These are phyloP conservation scores for Pulicaria dysenterica DNA, from an alignment of 129 eudicot genomes.

Conservation along the genomic window DNA sequence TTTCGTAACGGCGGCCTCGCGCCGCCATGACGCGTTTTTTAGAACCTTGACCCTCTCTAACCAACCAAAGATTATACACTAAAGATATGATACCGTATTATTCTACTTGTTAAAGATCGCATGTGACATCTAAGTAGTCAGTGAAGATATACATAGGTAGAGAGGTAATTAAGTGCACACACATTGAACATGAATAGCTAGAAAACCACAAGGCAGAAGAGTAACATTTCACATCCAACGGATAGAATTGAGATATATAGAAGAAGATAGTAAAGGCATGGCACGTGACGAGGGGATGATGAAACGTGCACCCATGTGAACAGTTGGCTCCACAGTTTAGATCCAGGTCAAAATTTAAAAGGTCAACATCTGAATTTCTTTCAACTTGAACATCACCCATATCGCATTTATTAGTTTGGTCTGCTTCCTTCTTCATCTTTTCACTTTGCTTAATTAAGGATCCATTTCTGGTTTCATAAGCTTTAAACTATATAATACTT, in stretches of 20 bases:
- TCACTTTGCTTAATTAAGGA: background rate
- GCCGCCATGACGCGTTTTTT: too few relatives aligned
- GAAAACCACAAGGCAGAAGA: too few relatives aligned
- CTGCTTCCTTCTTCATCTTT: background rate
- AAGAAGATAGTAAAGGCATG: slow-evolving; percentile 23
- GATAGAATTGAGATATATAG: background rate
- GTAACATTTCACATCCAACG: slow-evolving; percentile 8
- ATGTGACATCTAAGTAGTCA: too few relatives aligned
- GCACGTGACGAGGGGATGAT: slow-evolving; percentile 30
- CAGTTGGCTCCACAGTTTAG: slow-evolving; percentile 20
- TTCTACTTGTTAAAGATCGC: too few relatives aligned
- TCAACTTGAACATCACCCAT: slow-evolving; percentile 17
- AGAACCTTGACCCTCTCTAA: too few relatives aligned
- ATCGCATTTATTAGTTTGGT: slow-evolving; percentile 30
- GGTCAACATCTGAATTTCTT: slow-evolving; percentile 21
- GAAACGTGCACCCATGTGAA: slow-evolving; percentile 38
- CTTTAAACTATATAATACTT: background rate
- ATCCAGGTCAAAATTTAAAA: slow-evolving; percentile 15
- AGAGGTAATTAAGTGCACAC: too few relatives aligned
- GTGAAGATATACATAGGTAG: too few relatives aligned
- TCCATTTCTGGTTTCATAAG: background rate
- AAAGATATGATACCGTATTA: too few relatives aligned
- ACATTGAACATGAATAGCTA: too few relatives aligned
- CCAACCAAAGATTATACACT: too few relatives aligned
- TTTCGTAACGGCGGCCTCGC: too few relatives aligned